These are phyloP conservation scores for Cinnamomum micranthum DNA, from an alignment of 164 flowering plant species.

Conservation along the genomic window DNA sequence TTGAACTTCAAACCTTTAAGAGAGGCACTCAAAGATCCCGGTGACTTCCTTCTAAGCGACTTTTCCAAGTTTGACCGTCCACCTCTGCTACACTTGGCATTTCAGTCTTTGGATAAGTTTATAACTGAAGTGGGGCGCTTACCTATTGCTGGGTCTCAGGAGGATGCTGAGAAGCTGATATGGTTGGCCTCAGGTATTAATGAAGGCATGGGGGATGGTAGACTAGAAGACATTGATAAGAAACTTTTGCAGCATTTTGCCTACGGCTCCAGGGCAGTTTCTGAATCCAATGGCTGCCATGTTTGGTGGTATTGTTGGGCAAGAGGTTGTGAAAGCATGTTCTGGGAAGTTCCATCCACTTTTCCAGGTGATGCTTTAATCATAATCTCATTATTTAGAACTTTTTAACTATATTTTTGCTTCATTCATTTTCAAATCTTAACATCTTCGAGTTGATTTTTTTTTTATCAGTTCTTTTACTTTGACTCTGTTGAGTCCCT, in stretches of 20 bases:
- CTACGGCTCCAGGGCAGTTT: constrained; percentile 82
- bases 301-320: constrained; percentile 94
- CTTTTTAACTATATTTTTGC: neutral
- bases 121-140: constrained; percentile 51
- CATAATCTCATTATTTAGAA: neutral
- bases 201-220: constrained; percentile 46
- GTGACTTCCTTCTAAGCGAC: constrained; percentile 79
- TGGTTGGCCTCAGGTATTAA: constrained; percentile 42
- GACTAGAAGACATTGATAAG: constrained; percentile 49
- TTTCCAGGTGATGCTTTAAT: constrained; percentile 51
- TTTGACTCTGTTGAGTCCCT: constrained; percentile 84
- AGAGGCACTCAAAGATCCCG: constrained; percentile 73
- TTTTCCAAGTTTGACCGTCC: constrained; percentile 86
- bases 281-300: constrained; percentile 95
- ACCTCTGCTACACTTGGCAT: constrained; percentile 74
- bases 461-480: constrained; percentile 60
- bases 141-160: constrained; percentile 80
- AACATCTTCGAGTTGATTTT: neutral
- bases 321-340: constrained; percentile 90
- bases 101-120: constrained; percentile 77
- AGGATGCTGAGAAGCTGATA: constrained; percentile 71
- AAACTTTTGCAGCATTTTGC: constrained; percentile 65
- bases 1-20: constrained; percentile 65
- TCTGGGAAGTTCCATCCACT: constrained; percentile 95
- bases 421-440: neutral